These are phyloP conservation scores for Apiospora kogelbergensis DNA, from an alignment of 2,329 filamentous ascomycete species.

Conservation along the genomic window DNA sequence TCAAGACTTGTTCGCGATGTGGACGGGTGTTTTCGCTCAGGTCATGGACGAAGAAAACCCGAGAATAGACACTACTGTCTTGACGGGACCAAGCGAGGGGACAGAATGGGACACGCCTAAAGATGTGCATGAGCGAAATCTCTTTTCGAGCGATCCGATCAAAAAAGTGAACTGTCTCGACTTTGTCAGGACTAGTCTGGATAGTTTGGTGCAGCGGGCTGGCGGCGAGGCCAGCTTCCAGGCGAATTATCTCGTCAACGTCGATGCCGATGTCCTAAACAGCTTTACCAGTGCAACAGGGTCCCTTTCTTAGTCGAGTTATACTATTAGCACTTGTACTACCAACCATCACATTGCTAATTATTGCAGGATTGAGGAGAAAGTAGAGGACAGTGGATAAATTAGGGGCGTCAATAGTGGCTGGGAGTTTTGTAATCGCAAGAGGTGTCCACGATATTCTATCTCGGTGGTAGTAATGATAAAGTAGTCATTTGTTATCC, in stretches of 20 bases:
- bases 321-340: no score
- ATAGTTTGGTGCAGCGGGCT: constrained; percentile 54
- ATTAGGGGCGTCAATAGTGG: neutral
- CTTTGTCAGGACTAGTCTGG: constrained; percentile 64
- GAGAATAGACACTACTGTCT: constrained; percentile 52
- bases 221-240: constrained; percentile 69
- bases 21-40: constrained; percentile 69
- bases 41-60: constrained; percentile 55
- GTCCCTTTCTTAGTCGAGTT: constrained; percentile 14
- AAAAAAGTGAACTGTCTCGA: constrained; percentile 63
- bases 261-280: constrained; percentile 69
- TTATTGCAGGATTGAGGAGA: no score
- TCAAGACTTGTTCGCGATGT: constrained; percentile 74
- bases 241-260: constrained; percentile 68
- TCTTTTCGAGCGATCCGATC: constrained; percentile 63
- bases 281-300: constrained; percentile 46
- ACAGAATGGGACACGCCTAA: constrained; percentile 58
- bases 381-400: no score
- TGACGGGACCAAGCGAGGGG: constrained; percentile 37
- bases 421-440: neutral
- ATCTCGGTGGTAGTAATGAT: neutral
- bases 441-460: neutral
- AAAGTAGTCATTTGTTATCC: neutral
- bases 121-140: constrained; percentile 50
- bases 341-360: no score